These are phyloP conservation scores for Arxiozyma heterogenica DNA, from an alignment of 1,139 yeast species.

Conservation along the genomic window DNA sequence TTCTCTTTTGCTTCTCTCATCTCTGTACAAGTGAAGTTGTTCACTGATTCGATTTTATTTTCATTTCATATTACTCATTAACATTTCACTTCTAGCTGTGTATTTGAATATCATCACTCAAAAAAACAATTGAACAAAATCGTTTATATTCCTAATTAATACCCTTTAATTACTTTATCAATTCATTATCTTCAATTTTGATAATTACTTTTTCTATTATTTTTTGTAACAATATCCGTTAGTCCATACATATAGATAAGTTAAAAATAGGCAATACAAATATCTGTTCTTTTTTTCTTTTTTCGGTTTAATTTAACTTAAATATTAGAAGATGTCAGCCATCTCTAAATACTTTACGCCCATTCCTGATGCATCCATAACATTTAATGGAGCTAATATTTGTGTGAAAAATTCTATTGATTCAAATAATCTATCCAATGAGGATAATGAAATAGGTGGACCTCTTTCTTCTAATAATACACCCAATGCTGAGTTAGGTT, in stretches of 20 bases:
- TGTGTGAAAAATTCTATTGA: conserved; percentile 5
- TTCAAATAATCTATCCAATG: not conserved
- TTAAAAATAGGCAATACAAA: not conserved
- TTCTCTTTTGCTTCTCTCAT: not conserved
- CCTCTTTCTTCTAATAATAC: not conserved
- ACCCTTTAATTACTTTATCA: not conserved
- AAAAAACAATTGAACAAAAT: too few relatives aligned
- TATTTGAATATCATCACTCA: not conserved
- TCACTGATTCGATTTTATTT: not conserved
- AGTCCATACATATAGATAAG: not conserved
- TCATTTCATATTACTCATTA: not conserved
- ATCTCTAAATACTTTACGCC: conserved; percentile 21
- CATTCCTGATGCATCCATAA: conserved; percentile 19
- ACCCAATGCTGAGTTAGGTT: not conserved
- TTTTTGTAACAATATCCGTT: not conserved
- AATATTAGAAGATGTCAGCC: conserved; percentile 12
- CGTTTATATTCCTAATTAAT: not conserved
- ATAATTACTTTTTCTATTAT: too few relatives aligned
- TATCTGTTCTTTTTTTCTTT: too few relatives aligned
- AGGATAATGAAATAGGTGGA: conserved; percentile 4
- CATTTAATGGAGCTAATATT: conserved; percentile 20
- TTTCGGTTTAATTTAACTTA: too few relatives aligned
- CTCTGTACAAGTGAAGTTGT: not conserved
- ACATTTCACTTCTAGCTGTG: not conserved
- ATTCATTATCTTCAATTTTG: too few relatives aligned